Evolutionary conservation across 2,329 filamentous ascomycete species (phyloP), one percentile per base, ranked within the genome.

Genomic region (Exophiala lecanii-corni): DNA sequence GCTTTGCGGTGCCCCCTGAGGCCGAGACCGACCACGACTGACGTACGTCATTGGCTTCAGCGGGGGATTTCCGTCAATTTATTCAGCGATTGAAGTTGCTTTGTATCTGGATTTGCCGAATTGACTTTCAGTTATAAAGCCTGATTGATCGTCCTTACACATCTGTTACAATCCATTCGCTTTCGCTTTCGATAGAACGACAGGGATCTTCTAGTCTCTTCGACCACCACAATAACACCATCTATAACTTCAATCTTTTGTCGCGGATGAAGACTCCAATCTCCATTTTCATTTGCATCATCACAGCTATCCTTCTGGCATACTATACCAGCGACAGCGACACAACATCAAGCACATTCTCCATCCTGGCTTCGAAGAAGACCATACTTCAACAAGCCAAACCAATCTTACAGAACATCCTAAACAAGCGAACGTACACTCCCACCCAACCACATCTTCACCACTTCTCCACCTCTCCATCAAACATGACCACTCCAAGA

Each of bases 401-500:
- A 37, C 43, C 47, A 20, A 15, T 45, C 13, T 37, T 43, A 12
- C 6, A 26, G n/a, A 45, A 15, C 16, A 47, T 35, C 34, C 32
- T 43, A 5, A 19, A 43, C 25, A 36, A 41, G 15, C 45, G 25
- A 10, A 36, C 32, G 15, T 31, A 25, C 21, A 35, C 28, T 36
- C n/a, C 36, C 12, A 32, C 38, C 23, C 23, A n/a, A 37, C 41
- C 40, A 42, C 33, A 31, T 9, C 43, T 50, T 28, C 37, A 38
- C 18, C 39, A 40, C 21, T 33, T 43, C 12, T 39, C 39, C 28
- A 26, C 38, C 20, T 41, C 72, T 6, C 50, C 61, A 20, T 57
- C 70, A 51, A 71, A 78, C 44, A 84, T 84, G 76, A 78, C 84
- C 32, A 66, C 80, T 49, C 75, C 85, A 19, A 81, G 92, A 60